phyloP scores from a whole-genome alignment of 1,284 basidiomycete genomes.

The Cryptococcus hybrid region DNA sequence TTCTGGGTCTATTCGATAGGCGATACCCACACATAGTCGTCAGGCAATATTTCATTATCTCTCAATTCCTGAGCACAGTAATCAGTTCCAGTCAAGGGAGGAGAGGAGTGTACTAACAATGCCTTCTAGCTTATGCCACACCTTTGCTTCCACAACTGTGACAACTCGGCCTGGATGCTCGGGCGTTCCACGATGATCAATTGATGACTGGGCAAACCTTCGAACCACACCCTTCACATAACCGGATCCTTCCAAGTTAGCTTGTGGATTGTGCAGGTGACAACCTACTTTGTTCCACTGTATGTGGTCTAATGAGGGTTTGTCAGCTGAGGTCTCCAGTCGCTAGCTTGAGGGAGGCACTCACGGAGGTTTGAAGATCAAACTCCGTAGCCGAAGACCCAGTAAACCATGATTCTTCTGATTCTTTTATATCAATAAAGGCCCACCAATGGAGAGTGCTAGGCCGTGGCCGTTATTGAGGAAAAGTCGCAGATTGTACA shows the following conservation, averaged over 20 bases:
- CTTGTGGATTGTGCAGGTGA: neutral
- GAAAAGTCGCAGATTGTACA: too few species aligned
- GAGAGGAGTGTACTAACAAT: slow-evolving; percentile 17
- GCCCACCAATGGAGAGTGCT: too few species aligned
- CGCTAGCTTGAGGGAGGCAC: slow-evolving; percentile 5
- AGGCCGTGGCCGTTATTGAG: too few species aligned
- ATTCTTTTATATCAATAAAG: slow-evolving; percentile 11
- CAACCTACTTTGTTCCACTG: slow-evolving; percentile 33
- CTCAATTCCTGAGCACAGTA: neutral
- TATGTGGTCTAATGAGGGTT: slow-evolving; percentile 27
- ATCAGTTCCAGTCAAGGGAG: neutral
- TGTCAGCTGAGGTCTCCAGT: too few species aligned
- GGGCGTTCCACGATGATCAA: slow-evolving; percentile 47
- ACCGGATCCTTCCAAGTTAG: slow-evolving; percentile 20
- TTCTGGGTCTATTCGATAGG: slow-evolving; percentile 40
- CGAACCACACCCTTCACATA: slow-evolving; percentile 45
- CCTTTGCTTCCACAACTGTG: slow-evolving; percentile 41
- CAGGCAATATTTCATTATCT: slow-evolving; percentile 10
- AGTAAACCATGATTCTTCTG: slow-evolving; percentile 24
- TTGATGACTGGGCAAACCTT: slow-evolving; percentile 47
- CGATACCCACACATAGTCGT: slow-evolving; percentile 44
- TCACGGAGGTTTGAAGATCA: slow-evolving; percentile 48
- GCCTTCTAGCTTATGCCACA: slow-evolving; percentile 37
- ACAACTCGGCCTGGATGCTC: slow-evolving; percentile 42
- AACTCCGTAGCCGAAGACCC: slow-evolving; percentile 46